Percentiles rank a stretch among this genome's conserved stretches.
Conservation (phyloP, 176 grass and related monocot species). For the Eleusine coracana region DNA sequence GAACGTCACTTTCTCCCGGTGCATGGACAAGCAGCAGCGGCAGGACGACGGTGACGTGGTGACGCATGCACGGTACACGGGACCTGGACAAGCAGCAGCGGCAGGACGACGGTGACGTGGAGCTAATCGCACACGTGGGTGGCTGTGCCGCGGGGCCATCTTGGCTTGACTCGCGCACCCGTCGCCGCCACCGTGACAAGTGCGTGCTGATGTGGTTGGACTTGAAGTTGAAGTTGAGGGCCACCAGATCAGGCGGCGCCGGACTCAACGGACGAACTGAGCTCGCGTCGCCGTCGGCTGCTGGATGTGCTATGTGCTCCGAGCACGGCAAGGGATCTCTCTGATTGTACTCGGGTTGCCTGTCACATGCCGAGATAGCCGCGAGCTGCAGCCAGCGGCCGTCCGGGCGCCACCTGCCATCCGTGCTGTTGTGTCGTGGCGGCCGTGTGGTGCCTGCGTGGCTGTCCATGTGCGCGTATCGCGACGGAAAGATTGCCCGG, state of each 20-base stretch:
- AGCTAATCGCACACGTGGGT: slow-evolving; percentile 18
- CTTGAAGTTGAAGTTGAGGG: not conserved
- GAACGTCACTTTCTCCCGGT: not conserved
- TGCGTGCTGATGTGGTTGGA: not conserved
- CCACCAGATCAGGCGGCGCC: not conserved
- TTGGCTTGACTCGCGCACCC: not conserved
- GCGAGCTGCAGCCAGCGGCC: no score
- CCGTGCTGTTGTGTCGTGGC: not conserved
- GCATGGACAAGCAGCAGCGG: not conserved
- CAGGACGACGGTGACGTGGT: not conserved
- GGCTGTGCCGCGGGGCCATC: not conserved
- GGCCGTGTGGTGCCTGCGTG: not conserved
- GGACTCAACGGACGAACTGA: not conserved
- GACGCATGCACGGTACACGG: not conserved
- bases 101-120: not conserved
- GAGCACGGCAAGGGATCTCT: not conserved
- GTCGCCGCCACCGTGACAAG: not conserved
- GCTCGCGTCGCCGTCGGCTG: not conserved
- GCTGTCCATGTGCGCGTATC: slow-evolving; percentile 37
- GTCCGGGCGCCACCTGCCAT: no score
- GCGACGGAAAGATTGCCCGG: slow-evolving; percentile 1
- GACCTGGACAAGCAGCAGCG: not conserved
- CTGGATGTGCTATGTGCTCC: not conserved
- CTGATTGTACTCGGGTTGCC: not conserved
- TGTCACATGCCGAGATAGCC: not conserved